These are phyloP conservation scores for Umbelopsis vinacea DNA, from an alignment of 192 early-diverging fungal genomes.

Conservation along the genomic window DNA sequence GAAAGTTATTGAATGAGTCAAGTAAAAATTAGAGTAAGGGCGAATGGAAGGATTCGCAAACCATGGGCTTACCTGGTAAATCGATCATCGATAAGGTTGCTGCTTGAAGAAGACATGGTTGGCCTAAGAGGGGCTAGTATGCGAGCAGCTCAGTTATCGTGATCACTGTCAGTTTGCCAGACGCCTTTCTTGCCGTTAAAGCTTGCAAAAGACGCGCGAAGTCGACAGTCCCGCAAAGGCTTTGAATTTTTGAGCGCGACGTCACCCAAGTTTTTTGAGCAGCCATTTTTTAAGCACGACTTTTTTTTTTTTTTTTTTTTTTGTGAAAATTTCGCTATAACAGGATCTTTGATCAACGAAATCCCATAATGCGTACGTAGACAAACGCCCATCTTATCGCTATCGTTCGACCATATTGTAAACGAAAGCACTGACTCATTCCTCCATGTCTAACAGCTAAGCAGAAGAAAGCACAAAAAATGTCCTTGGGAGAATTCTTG, in stretches of 20 bases:
- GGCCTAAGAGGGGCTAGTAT: neutral
- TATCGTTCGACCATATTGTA: neutral
- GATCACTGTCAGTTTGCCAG: constrained; percentile 4
- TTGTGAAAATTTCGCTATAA: neutral
- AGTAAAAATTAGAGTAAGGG: neutral
- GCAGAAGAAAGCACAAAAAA: constrained; percentile 87
- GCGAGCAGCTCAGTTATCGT: neutral
- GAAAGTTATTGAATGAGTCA: neutral
- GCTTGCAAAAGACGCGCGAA: constrained; percentile 16
- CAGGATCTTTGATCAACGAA: constrained; percentile 12
- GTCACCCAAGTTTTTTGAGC: constrained; percentile 10
- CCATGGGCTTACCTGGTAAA: neutral
- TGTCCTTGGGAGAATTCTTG: constrained; percentile 88
- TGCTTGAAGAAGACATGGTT: constrained; percentile 12
- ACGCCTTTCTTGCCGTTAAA: neutral
- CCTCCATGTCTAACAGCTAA: constrained; percentile 23
- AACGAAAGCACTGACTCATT: neutral
- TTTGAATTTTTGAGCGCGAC: constrained; percentile 23
- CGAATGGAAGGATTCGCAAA: neutral
- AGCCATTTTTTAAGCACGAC: neutral
- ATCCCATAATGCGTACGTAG: constrained; percentile 15
- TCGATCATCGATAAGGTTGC: neutral
- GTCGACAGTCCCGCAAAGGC: constrained; percentile 2
- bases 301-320: constrained; percentile 18
- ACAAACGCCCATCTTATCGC: neutral